Conservation (phyloP, 2,329 filamentous ascomycete species). For the Byssothecium circinans region DNA sequence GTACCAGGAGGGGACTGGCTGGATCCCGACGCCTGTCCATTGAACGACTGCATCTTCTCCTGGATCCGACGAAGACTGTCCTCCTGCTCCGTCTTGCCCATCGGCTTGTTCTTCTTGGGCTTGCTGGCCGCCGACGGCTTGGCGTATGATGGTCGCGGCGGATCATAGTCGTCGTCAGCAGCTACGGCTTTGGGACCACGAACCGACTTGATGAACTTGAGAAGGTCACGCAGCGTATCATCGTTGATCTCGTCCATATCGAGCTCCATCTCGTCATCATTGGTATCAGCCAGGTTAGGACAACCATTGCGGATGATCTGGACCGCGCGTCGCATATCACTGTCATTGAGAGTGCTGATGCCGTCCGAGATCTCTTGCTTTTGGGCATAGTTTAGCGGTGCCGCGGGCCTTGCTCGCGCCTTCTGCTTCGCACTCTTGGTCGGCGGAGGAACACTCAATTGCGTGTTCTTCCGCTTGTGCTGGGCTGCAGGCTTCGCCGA, state of each 20-base stretch:
- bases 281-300: constrained; percentile 63
- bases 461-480: constrained; percentile 31
- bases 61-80: constrained; percentile 65
- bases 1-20: constrained; percentile 48
- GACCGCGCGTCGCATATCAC: constrained; percentile 78
- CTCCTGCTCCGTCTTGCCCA: constrained; percentile 73
- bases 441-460: constrained; percentile 32
- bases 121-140: constrained; percentile 50
- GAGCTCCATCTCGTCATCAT: constrained; percentile 65
- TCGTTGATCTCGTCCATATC: constrained; percentile 63
- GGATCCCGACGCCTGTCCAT: constrained; percentile 46
- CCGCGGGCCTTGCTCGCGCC: constrained; percentile 57
- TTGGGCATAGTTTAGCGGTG: constrained; percentile 73
- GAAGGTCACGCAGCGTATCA: constrained; percentile 58
- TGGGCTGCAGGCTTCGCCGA: constrained; percentile 25
- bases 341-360: constrained; percentile 77
- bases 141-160: constrained; percentile 40
- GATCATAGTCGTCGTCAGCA: constrained; percentile 55
- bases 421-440: constrained; percentile 48
- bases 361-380: constrained; percentile 89
- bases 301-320: constrained; percentile 86
- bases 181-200: constrained; percentile 40
- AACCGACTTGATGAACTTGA: constrained; percentile 55
- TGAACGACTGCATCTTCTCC: constrained; percentile 55
- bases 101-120: constrained; percentile 75